Conservation (phyloP, 2,329 filamentous ascomycete genomes). For the Aspergillus aculeatinus region DNA sequence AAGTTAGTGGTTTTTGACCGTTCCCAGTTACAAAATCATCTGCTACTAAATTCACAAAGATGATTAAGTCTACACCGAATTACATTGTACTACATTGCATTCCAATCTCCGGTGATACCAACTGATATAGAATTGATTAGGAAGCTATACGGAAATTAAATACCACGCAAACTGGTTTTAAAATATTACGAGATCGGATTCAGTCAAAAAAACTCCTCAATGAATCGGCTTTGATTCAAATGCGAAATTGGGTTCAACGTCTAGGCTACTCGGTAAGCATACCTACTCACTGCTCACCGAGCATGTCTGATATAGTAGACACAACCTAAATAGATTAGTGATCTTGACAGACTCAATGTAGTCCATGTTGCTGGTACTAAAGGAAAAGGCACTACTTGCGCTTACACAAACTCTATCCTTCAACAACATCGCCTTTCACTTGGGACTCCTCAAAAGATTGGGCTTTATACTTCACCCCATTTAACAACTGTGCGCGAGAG, state of each 20-base stretch:
- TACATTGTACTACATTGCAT: too few relatives aligned
- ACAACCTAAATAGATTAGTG: conserved; percentile 27
- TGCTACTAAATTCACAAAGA: too few relatives aligned
- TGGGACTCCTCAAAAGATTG: conserved; percentile 25
- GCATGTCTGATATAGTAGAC: conserved; percentile 1
- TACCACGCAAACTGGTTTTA: too few relatives aligned
- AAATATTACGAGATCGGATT: too few relatives aligned
- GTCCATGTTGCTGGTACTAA: conserved; percentile 73
- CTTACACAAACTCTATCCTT: conserved; percentile 57
- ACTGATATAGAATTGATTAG: too few relatives aligned
- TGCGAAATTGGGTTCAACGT: conserved; percentile 31
- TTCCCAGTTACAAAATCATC: too few relatives aligned
- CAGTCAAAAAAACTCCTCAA: too few relatives aligned
- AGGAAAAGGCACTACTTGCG: conserved; percentile 72
- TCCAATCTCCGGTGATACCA: too few relatives aligned
- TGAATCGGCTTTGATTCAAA: conserved; percentile 30
- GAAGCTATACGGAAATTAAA: too few relatives aligned
- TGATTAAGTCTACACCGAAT: too few relatives aligned
- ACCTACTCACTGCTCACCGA: not conserved
- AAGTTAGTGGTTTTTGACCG: too few relatives aligned
- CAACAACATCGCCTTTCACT: conserved; percentile 32
- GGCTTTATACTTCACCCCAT: conserved; percentile 30
- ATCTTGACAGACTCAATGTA: conserved; percentile 62
- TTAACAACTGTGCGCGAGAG: conserved; percentile 34
- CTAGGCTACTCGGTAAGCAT: conserved; percentile 32